Evolutionary conservation across 768 basidiomycete species (phyloP), one percentile per base, ranked within the genome.

Genomic region (Scleroderma bovista): DNA sequence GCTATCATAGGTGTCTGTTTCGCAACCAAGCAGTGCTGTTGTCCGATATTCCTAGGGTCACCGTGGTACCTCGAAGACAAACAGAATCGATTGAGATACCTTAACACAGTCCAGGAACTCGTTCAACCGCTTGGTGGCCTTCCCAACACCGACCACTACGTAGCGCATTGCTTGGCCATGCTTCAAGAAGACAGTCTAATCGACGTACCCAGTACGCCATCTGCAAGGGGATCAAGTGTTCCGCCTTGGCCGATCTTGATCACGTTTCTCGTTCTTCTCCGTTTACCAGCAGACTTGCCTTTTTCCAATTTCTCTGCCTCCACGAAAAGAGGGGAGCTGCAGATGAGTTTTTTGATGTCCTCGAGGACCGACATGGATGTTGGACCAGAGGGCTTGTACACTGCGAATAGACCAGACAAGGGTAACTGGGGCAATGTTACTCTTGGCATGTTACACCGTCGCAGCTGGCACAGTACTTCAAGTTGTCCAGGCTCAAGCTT

Each of bases 221-320:
- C 92, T 6, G 96, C 96, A 32, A 98, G 75, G 15, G 96, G 96
- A 72, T 99, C 96, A 44, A 99, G 73, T 3, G 96, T 99, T 4
- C 96, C 93, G 24, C 93, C 93, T 67, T 93, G 90, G 1, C 93
- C 93, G 44, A 94, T 80, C 69, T 95, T 94, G 47, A 93, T 72
- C 2, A 68, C 60, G 19, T 79, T 75, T 15, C 62, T 63, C 46
- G 60, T 63, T 45, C 60, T 59, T 39, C 63, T 73, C 51, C 68
- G 66, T 44, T 72, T 72, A 48, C 51, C 62, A 46, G 67, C 66
- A 40, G 69, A 65, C 53, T 75, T 77, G 22, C 72, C 73, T 47
- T 72, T 76, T 63, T 80, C 78, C 29, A 79, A 72, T 48, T 79
- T 77, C 31, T 77, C 61, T 22, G 59, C 74, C 40, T 86, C 82